phyloP scores from a whole-genome alignment of 192 early-diverging fungal genomes.

The Backusella tarrabulga region DNA sequence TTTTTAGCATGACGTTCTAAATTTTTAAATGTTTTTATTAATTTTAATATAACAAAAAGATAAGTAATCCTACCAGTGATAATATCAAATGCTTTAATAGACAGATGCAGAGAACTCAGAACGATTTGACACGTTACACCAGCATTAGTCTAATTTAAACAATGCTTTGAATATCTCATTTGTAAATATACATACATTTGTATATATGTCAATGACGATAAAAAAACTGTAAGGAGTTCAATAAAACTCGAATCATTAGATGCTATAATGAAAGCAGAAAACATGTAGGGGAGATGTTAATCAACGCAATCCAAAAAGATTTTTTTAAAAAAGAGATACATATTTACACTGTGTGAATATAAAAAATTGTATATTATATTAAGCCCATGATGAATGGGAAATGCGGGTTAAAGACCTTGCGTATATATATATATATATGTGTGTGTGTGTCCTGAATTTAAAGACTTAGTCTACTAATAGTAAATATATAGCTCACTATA shows the following conservation, averaged over 20 bases:
- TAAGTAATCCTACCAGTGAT: background rate
- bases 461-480: too few species aligned
- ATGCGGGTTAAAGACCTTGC: too few species aligned
- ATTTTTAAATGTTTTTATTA: background rate
- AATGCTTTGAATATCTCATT: background rate
- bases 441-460: too few species aligned
- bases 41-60: background rate
- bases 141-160: background rate
- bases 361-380: too few species aligned
- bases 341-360: background rate
- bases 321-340: background rate
- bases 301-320: background rate
- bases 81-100: background rate
- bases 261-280: background rate
- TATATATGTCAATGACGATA: background rate
- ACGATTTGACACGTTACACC: background rate
- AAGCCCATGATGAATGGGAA: background rate
- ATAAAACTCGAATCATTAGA: background rate
- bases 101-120: background rate
- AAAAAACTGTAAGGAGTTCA: background rate
- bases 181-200: background rate
- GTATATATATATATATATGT: too few species aligned
- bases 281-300: background rate
- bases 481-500: too few species aligned
- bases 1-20: background rate